Evolutionary conservation across 495 filamentous ascomycete species (phyloP).

Genomic region (Aspergillus steynii): DNA sequence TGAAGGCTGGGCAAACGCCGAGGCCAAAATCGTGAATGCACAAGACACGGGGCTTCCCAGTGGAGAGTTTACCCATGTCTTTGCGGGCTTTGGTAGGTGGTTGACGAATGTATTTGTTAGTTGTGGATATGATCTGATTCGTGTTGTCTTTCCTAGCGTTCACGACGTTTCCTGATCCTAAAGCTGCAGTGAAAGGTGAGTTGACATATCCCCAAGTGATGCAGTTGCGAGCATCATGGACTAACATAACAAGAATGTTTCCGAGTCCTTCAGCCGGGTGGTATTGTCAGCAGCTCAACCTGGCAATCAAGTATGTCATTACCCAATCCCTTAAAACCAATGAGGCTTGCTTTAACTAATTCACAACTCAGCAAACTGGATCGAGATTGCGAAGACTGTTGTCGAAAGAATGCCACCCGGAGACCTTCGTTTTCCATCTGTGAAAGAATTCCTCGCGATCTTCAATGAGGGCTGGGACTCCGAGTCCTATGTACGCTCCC

Average conservation of each 20-base stretch:
- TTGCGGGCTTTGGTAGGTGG: slow-evolving; percentile 37
- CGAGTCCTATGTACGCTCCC: slow-evolving; percentile 27
- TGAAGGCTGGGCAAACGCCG: slow-evolving; percentile 35
- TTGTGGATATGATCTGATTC: slow-evolving; percentile 5
- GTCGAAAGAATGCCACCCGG: slow-evolving; percentile 27
- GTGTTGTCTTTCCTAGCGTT: slow-evolving; percentile 20
- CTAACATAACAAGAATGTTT: slow-evolving; percentile 29
- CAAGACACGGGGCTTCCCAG: slow-evolving; percentile 31
- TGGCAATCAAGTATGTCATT: slow-evolving; percentile 36
- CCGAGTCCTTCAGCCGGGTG: slow-evolving; percentile 39
- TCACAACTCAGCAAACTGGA: slow-evolving; percentile 30
- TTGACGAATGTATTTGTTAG: not conserved
- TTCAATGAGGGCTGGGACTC: slow-evolving; percentile 34
- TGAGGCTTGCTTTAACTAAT: not conserved
- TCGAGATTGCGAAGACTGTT: slow-evolving; percentile 25
- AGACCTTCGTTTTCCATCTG: slow-evolving; percentile 28
- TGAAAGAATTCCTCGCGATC: slow-evolving; percentile 25
- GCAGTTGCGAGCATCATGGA: not conserved
- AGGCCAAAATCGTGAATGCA: slow-evolving; percentile 34
- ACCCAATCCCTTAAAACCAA: not conserved
- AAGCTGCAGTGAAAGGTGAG: slow-evolving; percentile 35
- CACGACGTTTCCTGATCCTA: slow-evolving; percentile 25
- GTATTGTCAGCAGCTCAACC: slow-evolving; percentile 35
- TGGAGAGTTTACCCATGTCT: slow-evolving; percentile 33
- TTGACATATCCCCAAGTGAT: not conserved